These are phyloP conservation scores for Apiotrichum veenhuisii DNA, from an alignment of 1,284 basidiomycete genomes.

Conservation along the genomic window DNA sequence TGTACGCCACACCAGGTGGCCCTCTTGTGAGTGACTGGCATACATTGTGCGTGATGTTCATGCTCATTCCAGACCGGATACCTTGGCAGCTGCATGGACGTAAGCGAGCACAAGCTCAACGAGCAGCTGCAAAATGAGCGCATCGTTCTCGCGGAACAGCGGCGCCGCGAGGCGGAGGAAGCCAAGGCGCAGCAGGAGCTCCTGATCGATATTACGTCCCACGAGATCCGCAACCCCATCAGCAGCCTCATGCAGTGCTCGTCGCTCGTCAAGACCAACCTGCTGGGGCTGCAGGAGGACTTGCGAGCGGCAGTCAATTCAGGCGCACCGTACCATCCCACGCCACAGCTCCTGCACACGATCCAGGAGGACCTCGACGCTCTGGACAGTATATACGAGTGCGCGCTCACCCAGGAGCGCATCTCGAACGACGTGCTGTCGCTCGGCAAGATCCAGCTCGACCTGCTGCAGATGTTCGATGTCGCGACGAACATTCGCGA, in stretches of 20 bases:
- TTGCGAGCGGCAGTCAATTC: neutral
- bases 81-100: constrained; percentile 22
- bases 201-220: constrained; percentile 43
- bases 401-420: constrained; percentile 50
- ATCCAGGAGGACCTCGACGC: constrained; percentile 49
- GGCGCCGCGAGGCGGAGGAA: constrained; percentile 41
- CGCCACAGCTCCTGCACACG: constrained; percentile 37
- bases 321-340: constrained; percentile 14
- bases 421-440: constrained; percentile 52
- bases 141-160: constrained; percentile 35
- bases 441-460: constrained; percentile 50
- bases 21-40: neutral
- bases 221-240: constrained; percentile 38
- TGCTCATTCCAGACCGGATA: constrained; percentile 19
- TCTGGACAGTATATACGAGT: constrained; percentile 45
- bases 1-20: neutral
- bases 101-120: constrained; percentile 40
- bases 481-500: constrained; percentile 43
- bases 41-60: too few species aligned
- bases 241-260: constrained; percentile 29
- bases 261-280: constrained; percentile 41
- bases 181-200: constrained; percentile 43
- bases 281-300: constrained; percentile 34
- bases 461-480: constrained; percentile 42
- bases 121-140: constrained; percentile 38